Percentiles rank a stretch among this genome's conserved stretches.
phyloP scores from a whole-genome alignment of 441 rosid genomes.

The Geranium incanum region DNA sequence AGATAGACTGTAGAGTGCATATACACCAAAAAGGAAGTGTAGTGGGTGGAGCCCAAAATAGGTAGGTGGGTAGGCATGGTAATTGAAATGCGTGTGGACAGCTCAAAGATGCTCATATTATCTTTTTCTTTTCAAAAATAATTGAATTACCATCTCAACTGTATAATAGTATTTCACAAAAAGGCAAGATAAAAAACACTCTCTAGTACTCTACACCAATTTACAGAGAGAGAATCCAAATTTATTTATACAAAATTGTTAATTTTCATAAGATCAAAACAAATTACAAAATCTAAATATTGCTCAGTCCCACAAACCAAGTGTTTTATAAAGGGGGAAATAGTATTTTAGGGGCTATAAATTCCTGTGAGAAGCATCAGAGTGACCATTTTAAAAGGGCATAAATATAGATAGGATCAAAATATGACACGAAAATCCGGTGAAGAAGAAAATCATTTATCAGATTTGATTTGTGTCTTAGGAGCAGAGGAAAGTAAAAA shows the following conservation, averaged over 20 bases:
- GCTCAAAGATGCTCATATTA: constrained; percentile 1
- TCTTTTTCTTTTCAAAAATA: background rate
- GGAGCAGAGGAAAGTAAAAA: background rate
- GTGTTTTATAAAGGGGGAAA: background rate
- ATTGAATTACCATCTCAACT: background rate
- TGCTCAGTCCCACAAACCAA: background rate
- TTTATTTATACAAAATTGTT: background rate
- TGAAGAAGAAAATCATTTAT: no score
- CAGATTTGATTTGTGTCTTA: background rate
- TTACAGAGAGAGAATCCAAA: background rate
- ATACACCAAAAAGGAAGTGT: constrained; percentile 19
- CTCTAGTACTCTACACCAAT: no score
- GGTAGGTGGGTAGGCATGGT: background rate
- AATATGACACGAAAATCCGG: no score
- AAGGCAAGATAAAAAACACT: no score
- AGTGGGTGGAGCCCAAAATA: constrained; percentile 24
- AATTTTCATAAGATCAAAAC: background rate
- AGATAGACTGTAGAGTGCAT: background rate
- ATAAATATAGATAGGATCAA: no score
- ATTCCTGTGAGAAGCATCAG: no score
- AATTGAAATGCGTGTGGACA: constrained; percentile 7
- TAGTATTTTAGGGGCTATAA: no score
- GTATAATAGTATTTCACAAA: background rate
- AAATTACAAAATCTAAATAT: background rate
- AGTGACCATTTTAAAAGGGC: no score